Base-by-base conservation (phyloP, 805 yeast species). In the Kodamaea hsintzibuensis region DNA sequence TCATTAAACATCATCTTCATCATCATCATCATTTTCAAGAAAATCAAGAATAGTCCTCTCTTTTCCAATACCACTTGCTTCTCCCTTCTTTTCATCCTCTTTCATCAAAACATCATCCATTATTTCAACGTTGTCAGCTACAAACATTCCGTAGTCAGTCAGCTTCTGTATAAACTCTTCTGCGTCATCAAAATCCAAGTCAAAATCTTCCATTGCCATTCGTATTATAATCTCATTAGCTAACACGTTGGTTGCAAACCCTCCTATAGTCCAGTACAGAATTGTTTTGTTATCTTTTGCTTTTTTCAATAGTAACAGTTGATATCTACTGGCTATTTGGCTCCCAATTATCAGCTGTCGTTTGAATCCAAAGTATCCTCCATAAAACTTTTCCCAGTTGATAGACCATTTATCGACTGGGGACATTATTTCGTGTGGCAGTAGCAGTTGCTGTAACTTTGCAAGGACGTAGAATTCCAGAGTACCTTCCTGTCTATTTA, bases 361-460 rank as follows among this genome's bases (percentile, higher is more conserved):
- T 56, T 74, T 75, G 35, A 80, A 65, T 0, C 92, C 93, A 56
- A 79, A 78, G 61, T 77, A 87, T 0, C 93, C 92, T 25, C 83
- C 83, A 2, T 71, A 62, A 60, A 79, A 84, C 35, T 65, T 61
- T 13, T 66, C 58, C 68, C 84, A 77, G 16, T 81, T 76, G 8
- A 83, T 60, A 13, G 70, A 71, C 57, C 78, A 70, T 22, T 82
- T 70, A 51, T 82, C 86, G 19, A 68, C 63, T 25, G 68, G 71
- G 0, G 86, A 74, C 57, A 86, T 68, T 0, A 77, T 67, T 3
- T 76, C 69, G 30, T 77, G 70, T 2, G 62, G 57, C 2, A 87
- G 81, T 0, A 62, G 53, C 13, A 67, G 59, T 12, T 66, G 67
- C 42, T 77, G 73, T 12, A 64, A 59, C 18, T 75, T 72, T 0